Base-by-base conservation (phyloP, 768 basidiomycete species). In the Erythrobasidium yunnanense region DNA sequence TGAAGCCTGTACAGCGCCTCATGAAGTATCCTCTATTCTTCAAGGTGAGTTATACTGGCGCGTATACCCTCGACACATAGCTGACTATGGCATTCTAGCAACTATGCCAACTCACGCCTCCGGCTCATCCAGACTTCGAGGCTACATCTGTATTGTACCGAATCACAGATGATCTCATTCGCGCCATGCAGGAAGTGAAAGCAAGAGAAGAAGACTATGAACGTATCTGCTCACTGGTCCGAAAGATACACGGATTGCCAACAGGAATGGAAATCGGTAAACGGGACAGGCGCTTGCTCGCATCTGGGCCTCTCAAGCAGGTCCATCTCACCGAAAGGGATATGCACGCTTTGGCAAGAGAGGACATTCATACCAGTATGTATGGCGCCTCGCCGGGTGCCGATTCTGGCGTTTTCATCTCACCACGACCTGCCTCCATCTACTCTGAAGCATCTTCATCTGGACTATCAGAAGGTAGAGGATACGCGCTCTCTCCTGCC, bases 141-240 rank as follows among this genome's bases (percentile, higher is more conserved):
- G 77, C 84, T 1, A 84, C 85, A 0, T 55, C 84, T 82, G 17
- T 80, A 83, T 67, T 79, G 29, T 77, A 85, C 23, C 82, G 84
- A 67, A 81, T 84, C 1, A 85, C 84, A 18, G 83, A 87, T 66
- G 77, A 84, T 69, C 81, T 85, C 46, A 84, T 92, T 66, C 82
- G 83, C 27, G 85, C 86, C 1, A 82, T 95, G 77, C 84, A 84
- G 42, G 89, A 90, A 71, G 88, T 92, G 69, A 90, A 91, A 73
- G 76, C 81, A 11, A 82, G 88, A 20, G 90, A 92, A 75, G 88
- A 90, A 55, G 88, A 90, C 68, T 88, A 91, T 73, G 83, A 84
- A n/a, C 76, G 83, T 35, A 78, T 88, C 33, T 87, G 86, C 73
- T 75, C 79, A 20, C 79, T 88, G 20, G 77, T 83, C 15, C 74